Evolutionary conservation across 352 stramenopile species (phyloP).

Genomic region (Globisporangium carolinianum): DNA sequence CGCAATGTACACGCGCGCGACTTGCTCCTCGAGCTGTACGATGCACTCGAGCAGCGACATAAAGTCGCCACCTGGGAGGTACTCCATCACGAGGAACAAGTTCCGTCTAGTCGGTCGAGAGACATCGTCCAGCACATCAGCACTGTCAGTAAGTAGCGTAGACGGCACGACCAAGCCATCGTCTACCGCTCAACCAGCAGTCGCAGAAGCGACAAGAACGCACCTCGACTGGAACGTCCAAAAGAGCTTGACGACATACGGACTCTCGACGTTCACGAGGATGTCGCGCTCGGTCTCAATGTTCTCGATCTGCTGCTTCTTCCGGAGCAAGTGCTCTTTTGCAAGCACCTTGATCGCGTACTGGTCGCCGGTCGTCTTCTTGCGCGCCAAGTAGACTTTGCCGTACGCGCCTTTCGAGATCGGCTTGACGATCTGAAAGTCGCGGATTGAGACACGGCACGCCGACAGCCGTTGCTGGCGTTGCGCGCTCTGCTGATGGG

Average conservation of each 20-base stretch:
- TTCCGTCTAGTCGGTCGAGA: constrained; percentile 33
- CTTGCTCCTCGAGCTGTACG: constrained; percentile 83
- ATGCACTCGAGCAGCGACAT: constrained; percentile 87
- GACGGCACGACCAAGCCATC: neutral
- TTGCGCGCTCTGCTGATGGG: neutral
- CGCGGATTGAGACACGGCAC: constrained; percentile 62
- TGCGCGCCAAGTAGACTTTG: constrained; percentile 82
- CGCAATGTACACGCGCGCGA: constrained; percentile 83
- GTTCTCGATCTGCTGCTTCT: constrained; percentile 80
- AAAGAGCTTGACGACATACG: constrained; percentile 89
- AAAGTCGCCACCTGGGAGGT: constrained; percentile 85
- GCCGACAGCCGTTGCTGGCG: constrained; percentile 7
- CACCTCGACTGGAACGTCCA: constrained; percentile 89
- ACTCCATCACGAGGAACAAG: constrained; percentile 90
- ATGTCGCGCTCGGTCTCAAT: constrained; percentile 89
- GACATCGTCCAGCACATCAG: neutral
- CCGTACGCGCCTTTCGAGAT: constrained; percentile 89
- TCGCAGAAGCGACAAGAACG: constrained; percentile 8
- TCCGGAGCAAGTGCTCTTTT: constrained; percentile 84
- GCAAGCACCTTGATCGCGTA: constrained; percentile 90
- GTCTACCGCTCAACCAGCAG: neutral
- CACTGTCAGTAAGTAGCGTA: neutral
- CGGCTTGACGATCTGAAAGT: constrained; percentile 88
- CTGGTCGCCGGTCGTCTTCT: constrained; percentile 84
- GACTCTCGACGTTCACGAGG: constrained; percentile 78